phyloP scores from a whole-genome alignment of 192 early-diverging fungal genomes.

The Phycomyces blakesleeanus region DNA sequence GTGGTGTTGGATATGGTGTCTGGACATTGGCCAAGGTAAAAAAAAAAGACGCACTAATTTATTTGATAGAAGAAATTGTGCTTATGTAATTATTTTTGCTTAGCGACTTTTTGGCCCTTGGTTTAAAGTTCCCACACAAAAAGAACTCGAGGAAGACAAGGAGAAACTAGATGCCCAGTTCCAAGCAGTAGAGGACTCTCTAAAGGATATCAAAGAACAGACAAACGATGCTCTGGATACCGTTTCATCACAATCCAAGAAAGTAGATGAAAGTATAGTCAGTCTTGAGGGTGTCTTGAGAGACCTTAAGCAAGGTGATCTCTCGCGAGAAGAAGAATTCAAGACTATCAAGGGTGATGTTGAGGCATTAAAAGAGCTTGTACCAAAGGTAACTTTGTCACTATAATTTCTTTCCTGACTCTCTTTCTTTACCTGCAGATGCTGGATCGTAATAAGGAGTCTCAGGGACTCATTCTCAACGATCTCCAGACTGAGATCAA shows the following conservation, averaged over 20 bases:
- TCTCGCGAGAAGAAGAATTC: constrained; percentile 62
- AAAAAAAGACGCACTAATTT: neutral
- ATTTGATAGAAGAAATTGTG: neutral
- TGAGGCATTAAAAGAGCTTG: constrained; percentile 63
- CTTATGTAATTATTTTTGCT: constrained; percentile 4
- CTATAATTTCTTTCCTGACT: neutral
- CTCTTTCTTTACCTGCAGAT: constrained; percentile 2
- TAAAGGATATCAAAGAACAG: constrained; percentile 63
- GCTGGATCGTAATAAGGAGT: constrained; percentile 68
- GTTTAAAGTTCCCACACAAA: constrained; percentile 55
- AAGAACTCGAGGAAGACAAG: constrained; percentile 70
- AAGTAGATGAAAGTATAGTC: constrained; percentile 68
- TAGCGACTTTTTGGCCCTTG: constrained; percentile 58
- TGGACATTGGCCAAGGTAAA: constrained; percentile 71
- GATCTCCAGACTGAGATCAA: constrained; percentile 95
- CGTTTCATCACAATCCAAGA: constrained; percentile 64
- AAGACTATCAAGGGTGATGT: constrained; percentile 72
- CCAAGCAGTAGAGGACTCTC: constrained; percentile 42
- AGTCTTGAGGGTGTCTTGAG: constrained; percentile 57
- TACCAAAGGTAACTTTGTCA: constrained; percentile 63
- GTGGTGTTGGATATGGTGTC: constrained; percentile 87
- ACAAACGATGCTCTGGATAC: constrained; percentile 58
- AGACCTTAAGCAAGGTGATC: constrained; percentile 60
- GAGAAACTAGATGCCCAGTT: constrained; percentile 66
- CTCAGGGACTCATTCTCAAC: constrained; percentile 57